Base-by-base conservation (phyloP, 169 alveolate genomes). In the Plasmodium knowlesi region DNA sequence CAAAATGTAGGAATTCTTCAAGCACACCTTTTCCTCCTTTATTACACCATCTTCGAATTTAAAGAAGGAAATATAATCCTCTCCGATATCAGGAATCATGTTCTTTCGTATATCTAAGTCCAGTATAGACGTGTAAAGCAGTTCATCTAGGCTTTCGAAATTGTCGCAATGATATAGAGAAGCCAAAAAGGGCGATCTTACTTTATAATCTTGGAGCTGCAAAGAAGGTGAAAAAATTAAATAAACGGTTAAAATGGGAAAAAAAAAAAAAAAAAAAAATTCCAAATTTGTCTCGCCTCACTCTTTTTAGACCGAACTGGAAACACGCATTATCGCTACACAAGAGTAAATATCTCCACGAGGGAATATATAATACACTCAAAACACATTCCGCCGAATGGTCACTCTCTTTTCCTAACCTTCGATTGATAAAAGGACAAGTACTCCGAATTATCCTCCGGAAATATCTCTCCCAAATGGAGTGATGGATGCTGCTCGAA, bases 1-100 rank as follows among this genome's bases (percentile, higher is more conserved):
- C 39, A 95, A 39, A 79, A 96, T 91, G 89, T 96, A 96, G 1
- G 97, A 96, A 78, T 96, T 96, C 83, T 95, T 83, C 72, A 92
- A 92, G 41, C 88, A 81, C 32, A 79, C 71, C 54, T 67, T 84
- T 81, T 92, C 92, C 34, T 89, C 94, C 41, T 89, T 89, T 79
- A 79, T 89, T 50, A 79, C 46, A 22, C 81, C 94, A 41, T 89
- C 82, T 25, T 89, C 90, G 25, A 46, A 89, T 79, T 89, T 89
- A 30, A 78, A 89, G 79, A 89, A 89, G 32, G 88, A 89, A 30
- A 89, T 25, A 41, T 79, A 78, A 50, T 89, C 84, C 19, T 79
- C 89, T 50, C 32, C 37, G 32, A 89, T 89, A 30, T 89, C 94
- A 57, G 94, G 94, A 16, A 89, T 79, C 89, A 79, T 89, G 73